Evolutionary conservation across 2,329 filamentous ascomycete species (phyloP).

Genomic region (Capronia americana): DNA sequence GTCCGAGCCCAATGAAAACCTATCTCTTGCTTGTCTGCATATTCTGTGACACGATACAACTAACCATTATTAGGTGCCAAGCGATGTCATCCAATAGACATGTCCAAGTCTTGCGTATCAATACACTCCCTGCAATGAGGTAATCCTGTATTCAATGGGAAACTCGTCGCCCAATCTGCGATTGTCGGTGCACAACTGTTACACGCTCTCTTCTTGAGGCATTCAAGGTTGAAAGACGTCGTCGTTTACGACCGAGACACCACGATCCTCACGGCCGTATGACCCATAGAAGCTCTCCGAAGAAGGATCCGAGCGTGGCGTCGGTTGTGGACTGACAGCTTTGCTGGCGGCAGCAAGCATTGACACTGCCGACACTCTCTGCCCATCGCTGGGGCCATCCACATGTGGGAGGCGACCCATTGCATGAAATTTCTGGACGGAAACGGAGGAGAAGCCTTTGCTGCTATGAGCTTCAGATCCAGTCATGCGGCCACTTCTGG

Average conservation of each 20-base stretch:
- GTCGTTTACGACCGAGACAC: slow-evolving; percentile 13
- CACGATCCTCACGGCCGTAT: slow-evolving; percentile 25
- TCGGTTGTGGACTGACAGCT: slow-evolving; percentile 30
- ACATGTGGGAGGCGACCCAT: slow-evolving; percentile 38
- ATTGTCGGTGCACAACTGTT: slow-evolving; percentile 4
- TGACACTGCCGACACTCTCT: slow-evolving; percentile 32
- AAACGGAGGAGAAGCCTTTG: slow-evolving; percentile 39
- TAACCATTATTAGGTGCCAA: slow-evolving; percentile 26
- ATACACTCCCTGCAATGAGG: slow-evolving; percentile 25
- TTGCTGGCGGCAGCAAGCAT: slow-evolving; percentile 36
- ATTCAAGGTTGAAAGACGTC: slow-evolving; percentile 17
- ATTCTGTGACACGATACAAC: slow-evolving; percentile 32
- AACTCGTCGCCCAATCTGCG: not conserved
- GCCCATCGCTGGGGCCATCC: slow-evolving; percentile 35
- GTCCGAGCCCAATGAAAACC: slow-evolving; percentile 20
- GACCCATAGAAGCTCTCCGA: slow-evolving; percentile 33
- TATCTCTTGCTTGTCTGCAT: slow-evolving; percentile 22
- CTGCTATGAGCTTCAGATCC: slow-evolving; percentile 28
- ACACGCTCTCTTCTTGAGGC: slow-evolving; percentile 21
- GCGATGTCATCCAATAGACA: slow-evolving; percentile 29
- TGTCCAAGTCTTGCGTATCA: slow-evolving; percentile 24
- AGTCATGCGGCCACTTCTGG: slow-evolving; percentile 18
- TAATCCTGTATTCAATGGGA: slow-evolving; percentile 6
- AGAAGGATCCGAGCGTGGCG: slow-evolving; percentile 26
- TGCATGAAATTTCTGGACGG: slow-evolving; percentile 39